Base-by-base conservation (phyloP, 2,329 filamentous ascomycete genomes). In the Venturia aucupariae region DNA sequence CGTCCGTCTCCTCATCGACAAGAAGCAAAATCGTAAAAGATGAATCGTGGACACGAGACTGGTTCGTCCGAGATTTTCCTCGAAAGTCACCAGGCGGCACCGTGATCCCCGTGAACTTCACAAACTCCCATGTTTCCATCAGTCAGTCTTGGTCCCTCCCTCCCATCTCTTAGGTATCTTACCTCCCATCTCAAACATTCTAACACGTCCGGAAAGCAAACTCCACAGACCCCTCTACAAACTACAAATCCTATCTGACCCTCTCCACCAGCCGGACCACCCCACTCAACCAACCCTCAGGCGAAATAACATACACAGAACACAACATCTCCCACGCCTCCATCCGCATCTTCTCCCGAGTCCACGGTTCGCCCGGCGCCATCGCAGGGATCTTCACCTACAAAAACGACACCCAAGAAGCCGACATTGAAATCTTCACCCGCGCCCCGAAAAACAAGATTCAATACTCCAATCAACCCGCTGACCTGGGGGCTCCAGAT, bases 391-490 rank as follows among this genome's bases (percentile, higher is more conserved):
- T 82, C 68, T 99, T 83, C 72, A 81, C 79, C 15, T 82, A 80
- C 66, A 74, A 72, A 65, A 74, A 79, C 48, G 73, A 76, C 60
- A 72, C 67, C 38, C 79, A 79, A 67, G 81, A 83, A 68, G 79
- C 78, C 0, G 81, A 83, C 67, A 79, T 83, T 66, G 81, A 83
- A 71, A 80, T 83, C 65, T 71, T 82, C 13, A 83, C 81, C 1
- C 70, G 73, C 5, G 80, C 82, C 63, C 75, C 78, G 1, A 72
- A 24, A 1, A 11, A 17, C 38, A 13, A 4, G 39, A 38, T 62
- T 54, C 66, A 46, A 15, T 86, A 84, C 73, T 86, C 84, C 17
- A 87, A 87, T 70, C 84, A 87, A 70, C 84, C 84, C 0, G 76
- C 81, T 0, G 79, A 81, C 64, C 73, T 74, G 15, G 71, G 75